Evolutionary conservation across 2,329 filamentous ascomycete genomes (phyloP), one percentile per base, ranked within the genome.

Genomic region (Sclerotinia glacialis): DNA sequence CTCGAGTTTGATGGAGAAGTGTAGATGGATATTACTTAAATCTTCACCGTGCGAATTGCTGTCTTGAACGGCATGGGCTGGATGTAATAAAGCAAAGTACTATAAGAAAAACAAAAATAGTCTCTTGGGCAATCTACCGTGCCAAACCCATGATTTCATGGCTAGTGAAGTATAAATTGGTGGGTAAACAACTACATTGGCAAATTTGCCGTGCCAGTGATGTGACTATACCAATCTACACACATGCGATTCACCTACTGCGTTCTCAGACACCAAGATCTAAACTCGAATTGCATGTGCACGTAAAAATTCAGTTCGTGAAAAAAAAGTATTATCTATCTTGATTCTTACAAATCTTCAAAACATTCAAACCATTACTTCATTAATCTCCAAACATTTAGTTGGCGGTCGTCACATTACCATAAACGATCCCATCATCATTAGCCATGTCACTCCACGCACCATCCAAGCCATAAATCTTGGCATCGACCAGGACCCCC

Each of bases 391-490:
- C 11, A 7, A 50, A 14, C 46, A 5, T 42, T 16, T n/a, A 31
- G 23, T 8, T 21, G 11, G 8, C 21, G 0, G 16, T 52, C 26
- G 69, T 73, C n/a, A 71, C 67, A 67, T 74, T 74, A 6, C 72
- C 72, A 64, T 69, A 68, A 1, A 74, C 72, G 46, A 70, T 66
- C 0, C 72, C 72, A 68, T 71, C 68, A 9, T 44, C 31, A 63
- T 61, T 65, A 9, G 65, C 68, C 58, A 71, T 68, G 0, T 2
- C 49, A 2, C 40, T 67, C 79, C 79, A 81, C 0, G 76, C 75
- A 60, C 77, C 79, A 68, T 76, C 75, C 55, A 81, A 70, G 0
- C 74, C 75, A 76, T 76, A 79, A 14, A 80, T 71, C 21, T 74
- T 74, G 4, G 77, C 76, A 58, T 63, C 66, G 14, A 74, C 69